Conservation (phyloP, 139 green algal genomes). For the Chlamydomonas incerta region DNA sequence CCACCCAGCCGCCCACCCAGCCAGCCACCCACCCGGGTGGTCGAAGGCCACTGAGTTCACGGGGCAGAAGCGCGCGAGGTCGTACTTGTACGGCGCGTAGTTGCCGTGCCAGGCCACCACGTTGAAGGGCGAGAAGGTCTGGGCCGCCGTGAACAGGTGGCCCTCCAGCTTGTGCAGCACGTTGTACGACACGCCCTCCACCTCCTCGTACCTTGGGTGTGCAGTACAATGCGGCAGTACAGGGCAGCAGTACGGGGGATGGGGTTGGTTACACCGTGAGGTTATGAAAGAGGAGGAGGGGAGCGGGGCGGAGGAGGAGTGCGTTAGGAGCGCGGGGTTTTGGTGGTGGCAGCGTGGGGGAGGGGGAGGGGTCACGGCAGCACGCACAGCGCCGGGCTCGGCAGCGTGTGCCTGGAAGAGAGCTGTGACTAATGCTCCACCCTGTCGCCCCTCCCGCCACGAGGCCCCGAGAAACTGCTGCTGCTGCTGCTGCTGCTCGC, state of each 20-base stretch:
- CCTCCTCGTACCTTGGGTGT: background rate
- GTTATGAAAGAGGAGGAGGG: no score
- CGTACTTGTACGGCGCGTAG: constrained; percentile 84
- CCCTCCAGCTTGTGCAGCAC: constrained; percentile 92
- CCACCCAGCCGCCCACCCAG: background rate
- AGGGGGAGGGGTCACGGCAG: no score
- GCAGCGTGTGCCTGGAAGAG: no score
- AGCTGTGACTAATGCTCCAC: no score
- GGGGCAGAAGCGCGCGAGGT: constrained; percentile 83
- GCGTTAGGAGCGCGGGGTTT: no score
- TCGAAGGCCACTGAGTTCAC: constrained; percentile 78
- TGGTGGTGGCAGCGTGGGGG: no score
- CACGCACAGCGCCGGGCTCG: no score
- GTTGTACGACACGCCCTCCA: constrained; percentile 30
- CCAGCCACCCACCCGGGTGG: constrained; percentile 71
- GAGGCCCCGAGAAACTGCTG: no score
- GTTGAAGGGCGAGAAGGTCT: constrained; percentile 95
- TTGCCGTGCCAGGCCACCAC: constrained; percentile 92
- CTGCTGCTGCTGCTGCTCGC: no score
- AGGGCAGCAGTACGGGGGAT: constrained; percentile 8
- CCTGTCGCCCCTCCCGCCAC: no score
- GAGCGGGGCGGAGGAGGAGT: no score
- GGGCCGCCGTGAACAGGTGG: constrained; percentile 79
- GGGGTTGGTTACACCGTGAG: no score
- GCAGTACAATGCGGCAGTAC: background rate